Conservation (phyloP, 2,329 filamentous ascomycete species). For the Pseudogymnoascus destructans region DNA sequence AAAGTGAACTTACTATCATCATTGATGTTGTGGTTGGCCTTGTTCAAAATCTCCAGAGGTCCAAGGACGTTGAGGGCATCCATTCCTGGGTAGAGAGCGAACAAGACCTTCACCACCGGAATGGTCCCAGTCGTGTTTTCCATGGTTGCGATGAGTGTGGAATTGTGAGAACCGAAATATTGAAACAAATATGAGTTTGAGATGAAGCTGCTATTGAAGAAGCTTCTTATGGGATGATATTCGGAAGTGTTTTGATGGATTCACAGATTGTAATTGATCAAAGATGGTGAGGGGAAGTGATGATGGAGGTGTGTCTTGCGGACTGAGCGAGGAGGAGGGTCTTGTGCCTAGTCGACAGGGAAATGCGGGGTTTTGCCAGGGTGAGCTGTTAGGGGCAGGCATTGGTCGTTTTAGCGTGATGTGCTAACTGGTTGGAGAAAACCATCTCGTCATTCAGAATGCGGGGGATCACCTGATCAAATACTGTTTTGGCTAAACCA, state of each 20-base stretch:
- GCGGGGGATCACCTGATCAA: conserved; percentile 7
- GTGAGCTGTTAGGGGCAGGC: conserved; percentile 5
- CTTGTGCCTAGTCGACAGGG: conserved; percentile 6
- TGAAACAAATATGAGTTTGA: neutral
- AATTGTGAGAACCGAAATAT: conserved; percentile 9
- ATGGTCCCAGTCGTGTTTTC: conserved; percentile 20
- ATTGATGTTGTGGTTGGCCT: conserved; percentile 39
- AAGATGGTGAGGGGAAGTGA: conserved; percentile 6
- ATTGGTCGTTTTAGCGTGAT: neutral
- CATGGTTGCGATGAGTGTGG: conserved; percentile 24
- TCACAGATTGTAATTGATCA: neutral
- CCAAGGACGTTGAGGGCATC: conserved; percentile 44
- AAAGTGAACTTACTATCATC: conserved; percentile 33
- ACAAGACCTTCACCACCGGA: conserved; percentile 43
- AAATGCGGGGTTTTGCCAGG: conserved; percentile 7
- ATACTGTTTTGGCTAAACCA: neutral
- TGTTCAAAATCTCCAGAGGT: conserved; percentile 43
- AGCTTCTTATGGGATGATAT: neutral
- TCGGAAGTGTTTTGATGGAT: neutral
- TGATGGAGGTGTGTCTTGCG: neutral
- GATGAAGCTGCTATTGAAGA: neutral
- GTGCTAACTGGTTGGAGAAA: conserved; percentile 3
- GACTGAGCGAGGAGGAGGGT: conserved; percentile 2
- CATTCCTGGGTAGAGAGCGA: conserved; percentile 42
- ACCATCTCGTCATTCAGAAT: conserved; percentile 2